Evolutionary conservation across 108 stramenopile genomes (phyloP).

Genomic region (Pseudonitzschia delicatissima): DNA sequence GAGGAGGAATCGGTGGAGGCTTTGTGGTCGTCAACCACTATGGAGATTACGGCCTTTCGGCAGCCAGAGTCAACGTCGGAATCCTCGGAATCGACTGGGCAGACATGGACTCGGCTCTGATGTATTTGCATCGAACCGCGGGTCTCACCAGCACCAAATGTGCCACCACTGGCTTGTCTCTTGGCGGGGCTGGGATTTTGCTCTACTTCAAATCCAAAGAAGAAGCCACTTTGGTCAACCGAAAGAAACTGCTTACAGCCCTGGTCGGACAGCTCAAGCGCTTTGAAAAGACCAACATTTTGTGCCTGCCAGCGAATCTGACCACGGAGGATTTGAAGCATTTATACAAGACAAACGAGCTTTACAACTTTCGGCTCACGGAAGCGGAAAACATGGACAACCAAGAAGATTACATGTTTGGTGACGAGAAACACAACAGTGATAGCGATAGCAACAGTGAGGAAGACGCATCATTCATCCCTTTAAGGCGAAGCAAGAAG

Average conservation of each 20-base stretch:
- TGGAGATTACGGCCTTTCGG: constrained; percentile 18
- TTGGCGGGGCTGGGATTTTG: constrained; percentile 24
- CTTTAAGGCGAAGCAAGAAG: neutral
- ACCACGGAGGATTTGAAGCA: constrained; percentile 11
- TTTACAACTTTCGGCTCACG: neutral
- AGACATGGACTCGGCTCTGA: constrained; percentile 15
- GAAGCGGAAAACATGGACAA: constrained; percentile 19
- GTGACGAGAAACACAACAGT: no score
- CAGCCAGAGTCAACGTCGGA: constrained; percentile 21
- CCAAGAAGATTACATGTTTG: neutral
- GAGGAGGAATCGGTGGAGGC: constrained; percentile 20
- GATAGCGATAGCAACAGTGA: neutral
- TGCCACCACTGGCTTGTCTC: neutral
- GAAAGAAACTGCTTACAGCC: constrained; percentile 5
- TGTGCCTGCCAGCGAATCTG: constrained; percentile 20
- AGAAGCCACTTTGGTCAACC: constrained; percentile 3
- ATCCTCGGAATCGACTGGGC: constrained; percentile 20
- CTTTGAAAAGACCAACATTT: constrained; percentile 26
- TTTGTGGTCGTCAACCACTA: constrained; percentile 30
- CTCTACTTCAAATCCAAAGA: constrained; percentile 16
- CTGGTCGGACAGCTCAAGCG: constrained; percentile 14
- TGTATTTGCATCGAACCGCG: constrained; percentile 24
- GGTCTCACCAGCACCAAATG: constrained; percentile 22
- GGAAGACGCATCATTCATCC: neutral
- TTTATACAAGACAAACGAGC: constrained; percentile 22